Conservation (phyloP, 495 filamentous ascomycete genomes). For the Tuber borchii region DNA sequence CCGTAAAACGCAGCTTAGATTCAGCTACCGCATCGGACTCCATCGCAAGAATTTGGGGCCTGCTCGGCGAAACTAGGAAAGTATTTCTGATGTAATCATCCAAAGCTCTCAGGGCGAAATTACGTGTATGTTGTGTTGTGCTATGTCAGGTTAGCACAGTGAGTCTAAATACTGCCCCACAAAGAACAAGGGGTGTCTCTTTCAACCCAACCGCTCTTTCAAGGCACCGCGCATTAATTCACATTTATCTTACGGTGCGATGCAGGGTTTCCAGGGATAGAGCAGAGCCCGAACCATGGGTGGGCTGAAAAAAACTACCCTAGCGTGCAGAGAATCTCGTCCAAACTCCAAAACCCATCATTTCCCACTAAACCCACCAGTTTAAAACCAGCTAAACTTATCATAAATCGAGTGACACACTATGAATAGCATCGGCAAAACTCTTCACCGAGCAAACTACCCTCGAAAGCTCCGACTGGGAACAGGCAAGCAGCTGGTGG, state of each 20-base stretch:
- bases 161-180: no score
- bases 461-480: neutral
- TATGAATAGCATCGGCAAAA: neutral
- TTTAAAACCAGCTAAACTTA: neutral
- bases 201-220: neutral
- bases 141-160: no score
- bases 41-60: no score
- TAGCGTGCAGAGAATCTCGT: neutral
- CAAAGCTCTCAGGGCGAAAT: no score
- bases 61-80: no score
- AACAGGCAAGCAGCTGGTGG: no score
- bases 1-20: no score
- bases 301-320: neutral
- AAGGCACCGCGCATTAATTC: neutral
- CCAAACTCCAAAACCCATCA: neutral
- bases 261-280: neutral
- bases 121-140: no score
- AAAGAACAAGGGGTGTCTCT: no score
- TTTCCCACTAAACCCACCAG: neutral
- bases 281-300: neutral
- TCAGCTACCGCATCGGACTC: no score
- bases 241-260: neutral
- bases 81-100: no score
- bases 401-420: neutral
- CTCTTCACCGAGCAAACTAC: neutral